These are phyloP conservation scores for Magnaporthiopsis incrustans DNA, from an alignment of 2,329 filamentous ascomycete species.

Conservation along the genomic window DNA sequence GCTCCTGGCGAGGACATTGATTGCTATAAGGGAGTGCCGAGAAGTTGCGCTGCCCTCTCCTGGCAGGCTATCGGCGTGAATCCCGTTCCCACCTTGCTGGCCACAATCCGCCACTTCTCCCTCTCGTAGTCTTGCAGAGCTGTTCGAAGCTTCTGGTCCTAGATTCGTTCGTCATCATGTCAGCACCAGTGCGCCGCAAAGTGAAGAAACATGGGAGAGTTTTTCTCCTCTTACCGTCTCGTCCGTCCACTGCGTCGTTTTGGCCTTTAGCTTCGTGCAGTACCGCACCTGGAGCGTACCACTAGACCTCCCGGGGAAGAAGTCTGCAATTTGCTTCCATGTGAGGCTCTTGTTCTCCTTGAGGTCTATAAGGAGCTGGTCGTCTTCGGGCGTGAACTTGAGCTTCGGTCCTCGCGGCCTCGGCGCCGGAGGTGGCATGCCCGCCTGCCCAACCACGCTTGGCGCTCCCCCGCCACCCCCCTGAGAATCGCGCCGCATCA, in stretches of 20 bases:
- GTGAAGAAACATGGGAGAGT: neutral
- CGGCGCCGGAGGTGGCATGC: conserved; percentile 78
- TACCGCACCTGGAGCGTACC: conserved; percentile 90
- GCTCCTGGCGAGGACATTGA: conserved; percentile 43
- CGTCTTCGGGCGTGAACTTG: conserved; percentile 90
- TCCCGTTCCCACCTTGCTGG: conserved; percentile 82
- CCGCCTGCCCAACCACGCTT: conserved; percentile 78
- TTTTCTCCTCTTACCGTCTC: conserved; percentile 61
- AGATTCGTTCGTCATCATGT: conserved; percentile 8
- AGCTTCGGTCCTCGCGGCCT: conserved; percentile 80
- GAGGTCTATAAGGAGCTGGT: conserved; percentile 76
- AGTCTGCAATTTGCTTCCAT: conserved; percentile 96
- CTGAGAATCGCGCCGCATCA: conserved; percentile 48
- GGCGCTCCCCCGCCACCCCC: conserved; percentile 52
- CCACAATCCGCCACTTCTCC: conserved; percentile 88
- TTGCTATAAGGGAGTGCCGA: conserved; percentile 45
- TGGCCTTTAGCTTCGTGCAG: conserved; percentile 90
- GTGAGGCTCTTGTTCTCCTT: conserved; percentile 94
- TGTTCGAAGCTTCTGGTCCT: conserved; percentile 71
- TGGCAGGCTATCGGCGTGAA: conserved; percentile 83
- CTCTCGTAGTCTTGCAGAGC: conserved; percentile 80
- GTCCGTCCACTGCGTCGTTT: conserved; percentile 87
- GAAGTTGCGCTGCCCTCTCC: conserved; percentile 64
- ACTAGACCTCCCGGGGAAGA: conserved; percentile 84
- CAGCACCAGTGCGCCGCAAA: neutral